A percentile compares a stretch with the other conserved stretches of the same genome.
Evolutionary conservation across 2,329 filamentous ascomycete genomes (phyloP).

Genomic region (Monosporascus sp.): DNA sequence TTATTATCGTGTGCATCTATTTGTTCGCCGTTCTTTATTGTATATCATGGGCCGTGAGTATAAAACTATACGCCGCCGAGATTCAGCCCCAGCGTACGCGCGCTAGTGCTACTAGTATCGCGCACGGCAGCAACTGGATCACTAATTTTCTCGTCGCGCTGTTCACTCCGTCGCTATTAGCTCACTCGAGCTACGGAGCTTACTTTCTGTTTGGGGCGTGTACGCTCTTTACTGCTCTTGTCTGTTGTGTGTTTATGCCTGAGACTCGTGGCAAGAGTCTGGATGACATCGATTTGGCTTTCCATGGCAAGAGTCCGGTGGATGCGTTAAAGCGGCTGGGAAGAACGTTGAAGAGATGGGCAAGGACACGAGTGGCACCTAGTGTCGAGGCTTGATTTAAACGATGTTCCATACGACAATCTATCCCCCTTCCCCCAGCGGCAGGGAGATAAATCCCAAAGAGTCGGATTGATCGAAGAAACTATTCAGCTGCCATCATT

Average conservation of each 20-base stretch:
- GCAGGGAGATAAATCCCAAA: too few species aligned
- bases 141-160: conserved; percentile 42
- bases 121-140: conserved; percentile 47
- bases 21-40: conserved; percentile 42
- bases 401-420: too few species aligned
- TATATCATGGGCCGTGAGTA: conserved; percentile 46
- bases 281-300: conserved; percentile 31
- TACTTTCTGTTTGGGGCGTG: conserved; percentile 41
- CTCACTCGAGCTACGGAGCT: conserved; percentile 33
- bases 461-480: too few species aligned
- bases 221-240: conserved; percentile 29
- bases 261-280: conserved; percentile 38
- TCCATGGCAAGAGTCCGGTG: conserved; percentile 21
- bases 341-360: neutral
- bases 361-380: conserved; percentile 1
- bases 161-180: conserved; percentile 35
- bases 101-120: conserved; percentile 48
- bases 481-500: too few species aligned
- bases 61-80: conserved; percentile 50
- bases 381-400: conserved; percentile 30
- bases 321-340: conserved; percentile 31
- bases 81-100: conserved; percentile 50
- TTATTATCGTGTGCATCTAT: conserved; percentile 46
- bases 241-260: conserved; percentile 34
- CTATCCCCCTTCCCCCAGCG: too few species aligned